phyloP scores from a whole-genome alignment of 192 early-diverging fungal genomes.

The Coemansia sp. region DNA sequence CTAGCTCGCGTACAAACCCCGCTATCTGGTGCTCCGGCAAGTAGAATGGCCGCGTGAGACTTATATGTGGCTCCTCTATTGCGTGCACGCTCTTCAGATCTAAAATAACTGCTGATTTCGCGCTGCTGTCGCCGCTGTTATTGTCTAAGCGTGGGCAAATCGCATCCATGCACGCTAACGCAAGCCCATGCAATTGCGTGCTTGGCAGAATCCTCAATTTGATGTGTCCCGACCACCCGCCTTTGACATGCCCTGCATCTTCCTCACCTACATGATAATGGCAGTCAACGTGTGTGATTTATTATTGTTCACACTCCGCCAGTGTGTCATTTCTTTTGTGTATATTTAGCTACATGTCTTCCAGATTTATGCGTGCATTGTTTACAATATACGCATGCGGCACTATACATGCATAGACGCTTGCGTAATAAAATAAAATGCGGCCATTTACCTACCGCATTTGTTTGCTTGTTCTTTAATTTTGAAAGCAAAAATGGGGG shows the following conservation, averaged over 20 bases:
- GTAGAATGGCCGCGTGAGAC: conserved; percentile 47
- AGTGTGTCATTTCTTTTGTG: background rate
- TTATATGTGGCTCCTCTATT: conserved; percentile 30
- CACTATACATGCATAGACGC: background rate
- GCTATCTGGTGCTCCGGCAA: conserved; percentile 48
- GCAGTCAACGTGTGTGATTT: background rate
- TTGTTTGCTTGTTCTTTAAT: conserved; percentile 12
- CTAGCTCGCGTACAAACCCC: conserved; percentile 27
- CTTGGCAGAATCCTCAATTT: conserved; percentile 14
- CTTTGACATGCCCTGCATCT: conserved; percentile 36
- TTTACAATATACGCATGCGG: conserved; percentile 6
- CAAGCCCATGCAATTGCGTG: conserved; percentile 12
- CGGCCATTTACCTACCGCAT: background rate
- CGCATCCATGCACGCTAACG: conserved; percentile 12
- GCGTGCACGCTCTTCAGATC: background rate
- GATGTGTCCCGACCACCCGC: conserved; percentile 49
- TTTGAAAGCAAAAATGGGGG: background rate
- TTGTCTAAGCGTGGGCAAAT: conserved; percentile 21
- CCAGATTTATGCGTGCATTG: background rate
- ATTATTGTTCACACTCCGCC: background rate
- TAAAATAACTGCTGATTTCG: background rate
- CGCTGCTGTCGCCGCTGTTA: background rate
- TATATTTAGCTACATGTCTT: background rate
- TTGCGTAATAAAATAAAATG: background rate
- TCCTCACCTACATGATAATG: conserved; percentile 1